These are phyloP conservation scores for Gracilaria domingensis DNA, from an alignment of 23 red algal genomes.

Conservation along the genomic window DNA sequence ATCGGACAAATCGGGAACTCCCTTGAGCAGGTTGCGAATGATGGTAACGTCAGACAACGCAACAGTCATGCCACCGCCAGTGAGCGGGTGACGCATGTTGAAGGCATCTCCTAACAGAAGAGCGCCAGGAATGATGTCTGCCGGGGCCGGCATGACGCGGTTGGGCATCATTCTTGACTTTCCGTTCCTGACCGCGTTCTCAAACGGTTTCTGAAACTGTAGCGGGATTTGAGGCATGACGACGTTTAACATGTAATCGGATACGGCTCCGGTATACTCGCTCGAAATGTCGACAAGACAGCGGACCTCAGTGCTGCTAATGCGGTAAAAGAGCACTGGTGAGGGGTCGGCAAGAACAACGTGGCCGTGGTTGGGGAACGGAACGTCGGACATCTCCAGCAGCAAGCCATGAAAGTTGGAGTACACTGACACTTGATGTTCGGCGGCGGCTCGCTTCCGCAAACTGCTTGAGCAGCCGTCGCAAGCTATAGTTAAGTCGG, in stretches of 20 bases:
- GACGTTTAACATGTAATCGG: constrained; percentile 74
- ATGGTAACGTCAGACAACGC: constrained; percentile 88
- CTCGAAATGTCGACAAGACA: constrained; percentile 96
- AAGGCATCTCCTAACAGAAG: constrained; percentile 96
- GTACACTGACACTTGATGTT: constrained; percentile 69
- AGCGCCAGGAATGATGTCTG: constrained; percentile 78
- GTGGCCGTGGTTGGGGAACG: constrained; percentile 95
- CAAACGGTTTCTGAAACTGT: constrained; percentile 71
- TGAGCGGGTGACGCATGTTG: constrained; percentile 99
- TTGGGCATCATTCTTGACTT: constrained; percentile 95
- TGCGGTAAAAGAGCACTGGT: constrained; percentile 95
- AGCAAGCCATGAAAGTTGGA: constrained; percentile 95
- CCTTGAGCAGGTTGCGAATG: constrained; percentile 67
- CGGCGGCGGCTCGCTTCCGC: constrained; percentile 65
- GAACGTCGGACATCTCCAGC: constrained; percentile 68
- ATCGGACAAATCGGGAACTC: constrained; percentile 74
- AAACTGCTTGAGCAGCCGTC: constrained; percentile 92
- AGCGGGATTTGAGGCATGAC: constrained; percentile 94
- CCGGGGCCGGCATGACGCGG: constrained; percentile 93
- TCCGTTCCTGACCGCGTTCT: constrained; percentile 57
- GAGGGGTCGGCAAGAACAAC: constrained; percentile 93
- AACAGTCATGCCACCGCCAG: constrained; percentile 99
- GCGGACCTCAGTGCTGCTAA: constrained; percentile 87
- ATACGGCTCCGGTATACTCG: constrained; percentile 32
- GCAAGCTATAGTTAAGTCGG: constrained; percentile 94